These are phyloP conservation scores for Podaxis carcinomalis DNA, from an alignment of 768 basidiomycete species.

Conservation along the genomic window DNA sequence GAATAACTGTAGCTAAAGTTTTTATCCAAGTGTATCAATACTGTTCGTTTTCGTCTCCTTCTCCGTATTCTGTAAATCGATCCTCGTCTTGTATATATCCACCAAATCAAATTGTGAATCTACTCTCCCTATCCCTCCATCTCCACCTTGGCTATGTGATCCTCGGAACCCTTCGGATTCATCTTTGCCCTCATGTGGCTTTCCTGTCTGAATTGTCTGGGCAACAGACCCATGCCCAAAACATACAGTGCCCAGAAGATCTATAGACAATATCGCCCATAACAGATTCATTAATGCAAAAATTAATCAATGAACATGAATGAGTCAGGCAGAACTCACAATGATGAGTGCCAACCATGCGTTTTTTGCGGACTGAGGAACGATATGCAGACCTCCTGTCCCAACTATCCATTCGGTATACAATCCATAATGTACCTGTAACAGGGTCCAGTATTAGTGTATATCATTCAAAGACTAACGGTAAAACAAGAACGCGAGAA, in stretches of 20 bases:
- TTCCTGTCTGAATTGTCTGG: conserved; percentile 44
- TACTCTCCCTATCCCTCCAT: neutral
- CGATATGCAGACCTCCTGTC: conserved; percentile 29
- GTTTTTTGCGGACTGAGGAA: conserved; percentile 35
- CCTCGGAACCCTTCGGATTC: conserved; percentile 12
- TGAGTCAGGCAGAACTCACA: conserved; percentile 21
- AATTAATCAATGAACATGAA: neutral
- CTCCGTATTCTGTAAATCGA: neutral
- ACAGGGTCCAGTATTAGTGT: conserved; percentile 2
- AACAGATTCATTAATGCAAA: conserved; percentile 2
- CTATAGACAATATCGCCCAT: conserved; percentile 22
- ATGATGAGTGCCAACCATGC: conserved; percentile 45
- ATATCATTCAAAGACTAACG: neutral
- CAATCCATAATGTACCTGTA: conserved; percentile 45
- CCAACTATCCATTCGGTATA: conserved; percentile 38
- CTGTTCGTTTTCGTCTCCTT: neutral
- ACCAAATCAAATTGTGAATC: neutral
- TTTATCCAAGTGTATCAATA: conserved; percentile 14
- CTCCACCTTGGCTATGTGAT: conserved; percentile 10
- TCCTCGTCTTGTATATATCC: conserved; percentile 5
- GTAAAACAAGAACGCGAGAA: neutral
- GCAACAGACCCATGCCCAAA: conserved; percentile 37
- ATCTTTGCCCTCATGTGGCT: conserved; percentile 14
- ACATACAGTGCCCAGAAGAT: conserved; percentile 44
- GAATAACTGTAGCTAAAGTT: conserved; percentile 9